Conservation (phyloP, 2,329 filamentous ascomycete genomes). For the Diplodia corticola region DNA sequence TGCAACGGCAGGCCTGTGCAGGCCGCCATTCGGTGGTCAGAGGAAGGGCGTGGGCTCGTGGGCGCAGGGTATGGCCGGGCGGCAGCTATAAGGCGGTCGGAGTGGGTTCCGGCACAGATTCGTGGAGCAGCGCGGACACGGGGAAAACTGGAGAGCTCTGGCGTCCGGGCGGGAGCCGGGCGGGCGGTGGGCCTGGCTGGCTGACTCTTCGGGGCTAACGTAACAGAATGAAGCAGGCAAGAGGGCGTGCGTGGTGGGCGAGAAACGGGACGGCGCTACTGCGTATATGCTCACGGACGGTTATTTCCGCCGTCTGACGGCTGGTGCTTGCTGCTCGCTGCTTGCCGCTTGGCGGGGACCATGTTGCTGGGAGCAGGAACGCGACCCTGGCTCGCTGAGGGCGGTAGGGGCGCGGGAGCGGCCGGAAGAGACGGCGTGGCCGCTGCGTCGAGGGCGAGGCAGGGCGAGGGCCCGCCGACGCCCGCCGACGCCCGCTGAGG, state of each 20-base stretch:
- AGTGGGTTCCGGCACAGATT: not conserved
- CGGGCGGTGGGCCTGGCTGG: slow-evolving; percentile 16
- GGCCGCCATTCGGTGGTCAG: slow-evolving; percentile 32
- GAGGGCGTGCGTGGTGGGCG: not conserved
- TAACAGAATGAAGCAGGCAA: not conserved
- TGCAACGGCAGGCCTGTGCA: slow-evolving; percentile 26
- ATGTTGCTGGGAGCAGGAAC: not conserved
- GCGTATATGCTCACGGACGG: slow-evolving; percentile 15
- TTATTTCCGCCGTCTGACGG: slow-evolving; percentile 21
- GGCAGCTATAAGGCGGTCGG: slow-evolving; percentile 14
- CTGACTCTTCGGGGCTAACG: slow-evolving; percentile 10
- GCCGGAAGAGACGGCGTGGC: slow-evolving; percentile 17
- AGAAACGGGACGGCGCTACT: not conserved
- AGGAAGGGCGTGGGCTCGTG: not conserved
- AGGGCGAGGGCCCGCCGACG: too few relatives aligned
- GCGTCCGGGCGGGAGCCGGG: too few relatives aligned
- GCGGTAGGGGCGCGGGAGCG: slow-evolving; percentile 17
- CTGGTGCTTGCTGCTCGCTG: not conserved
- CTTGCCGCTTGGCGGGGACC: not conserved
- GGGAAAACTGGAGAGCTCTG: slow-evolving; percentile 15
- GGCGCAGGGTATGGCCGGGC: not conserved
- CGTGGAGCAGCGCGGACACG: slow-evolving; percentile 2
- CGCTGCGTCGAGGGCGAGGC: too few relatives aligned
- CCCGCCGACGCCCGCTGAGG: too few relatives aligned
- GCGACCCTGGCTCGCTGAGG: not conserved